Conservation (phyloP, 306 rosid genomes). For the Carpinus viminea region DNA sequence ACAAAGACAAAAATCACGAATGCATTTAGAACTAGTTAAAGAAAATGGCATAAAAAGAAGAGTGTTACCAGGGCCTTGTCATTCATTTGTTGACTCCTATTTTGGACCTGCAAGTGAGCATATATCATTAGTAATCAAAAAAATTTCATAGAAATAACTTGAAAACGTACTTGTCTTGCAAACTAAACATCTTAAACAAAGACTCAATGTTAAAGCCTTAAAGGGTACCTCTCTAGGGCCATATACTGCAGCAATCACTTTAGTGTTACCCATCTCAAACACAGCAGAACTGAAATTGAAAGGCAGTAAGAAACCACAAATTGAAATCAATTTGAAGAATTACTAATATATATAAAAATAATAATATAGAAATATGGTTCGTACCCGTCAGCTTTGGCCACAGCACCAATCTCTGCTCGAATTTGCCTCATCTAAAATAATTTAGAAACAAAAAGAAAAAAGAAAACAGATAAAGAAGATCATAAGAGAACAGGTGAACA, state of each 20-base stretch:
- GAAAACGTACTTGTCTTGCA: background rate
- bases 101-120: conserved; percentile 60
- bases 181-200: background rate
- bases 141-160: background rate
- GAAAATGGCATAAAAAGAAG: background rate
- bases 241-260: conserved; percentile 89
- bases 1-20: conserved; percentile 2
- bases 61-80: conserved; percentile 68
- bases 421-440: conserved; percentile 78
- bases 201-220: background rate
- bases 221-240: conserved; percentile 82
- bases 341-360: background rate
- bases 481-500: background rate
- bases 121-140: background rate
- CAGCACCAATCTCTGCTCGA: conserved; percentile 82
- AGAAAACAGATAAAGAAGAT: background rate
- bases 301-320: background rate
- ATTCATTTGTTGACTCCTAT: conserved; percentile 67
- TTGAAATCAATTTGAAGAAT: background rate
- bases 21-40: conserved; percentile 9
- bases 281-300: conserved; percentile 60
- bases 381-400: conserved; percentile 87
- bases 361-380: background rate
- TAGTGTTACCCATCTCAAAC: conserved; percentile 95
- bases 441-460: background rate